Percentiles rank a stretch among this genome's conserved stretches.
These are phyloP conservation scores for Yamadazyma friedrichii DNA, from an alignment of 1,139 yeast genomes.

Conservation along the genomic window DNA sequence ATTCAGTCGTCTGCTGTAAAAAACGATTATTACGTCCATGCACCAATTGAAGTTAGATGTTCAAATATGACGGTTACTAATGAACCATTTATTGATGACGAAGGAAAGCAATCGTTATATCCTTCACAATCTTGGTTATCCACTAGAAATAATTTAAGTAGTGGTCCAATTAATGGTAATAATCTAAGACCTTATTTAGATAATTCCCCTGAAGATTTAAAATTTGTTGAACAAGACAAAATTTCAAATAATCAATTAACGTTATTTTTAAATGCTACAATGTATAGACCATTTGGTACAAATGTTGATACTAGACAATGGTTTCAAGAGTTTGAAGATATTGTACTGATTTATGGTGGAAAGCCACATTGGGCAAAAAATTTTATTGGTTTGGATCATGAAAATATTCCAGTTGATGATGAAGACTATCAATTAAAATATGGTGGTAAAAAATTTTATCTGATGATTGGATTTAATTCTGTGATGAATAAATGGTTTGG, in stretches of 20 bases:
- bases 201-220: constrained; percentile 62
- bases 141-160: constrained; percentile 33
- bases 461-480: constrained; percentile 77
- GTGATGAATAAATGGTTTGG: constrained; percentile 82
- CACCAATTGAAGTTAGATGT: constrained; percentile 93
- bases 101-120: constrained; percentile 46
- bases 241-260: constrained; percentile 80
- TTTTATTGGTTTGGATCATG: constrained; percentile 64
- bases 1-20: constrained; percentile 60
- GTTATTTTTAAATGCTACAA: constrained; percentile 86
- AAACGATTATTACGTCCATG: constrained; percentile 79
- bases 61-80: constrained; percentile 71
- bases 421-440: constrained; percentile 35
- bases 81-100: constrained; percentile 39
- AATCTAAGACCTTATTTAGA: constrained; percentile 78
- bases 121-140: constrained; percentile 44
- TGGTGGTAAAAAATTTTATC: constrained; percentile 57
- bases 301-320: constrained; percentile 76
- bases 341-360: constrained; percentile 77
- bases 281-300: constrained; percentile 86
- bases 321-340: constrained; percentile 80
- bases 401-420: constrained; percentile 29
- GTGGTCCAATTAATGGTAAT: constrained; percentile 86
- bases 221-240: constrained; percentile 46
- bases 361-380: constrained; percentile 99